Conservation (phyloP, 306 rosid species). For the Malus fusca region DNA sequence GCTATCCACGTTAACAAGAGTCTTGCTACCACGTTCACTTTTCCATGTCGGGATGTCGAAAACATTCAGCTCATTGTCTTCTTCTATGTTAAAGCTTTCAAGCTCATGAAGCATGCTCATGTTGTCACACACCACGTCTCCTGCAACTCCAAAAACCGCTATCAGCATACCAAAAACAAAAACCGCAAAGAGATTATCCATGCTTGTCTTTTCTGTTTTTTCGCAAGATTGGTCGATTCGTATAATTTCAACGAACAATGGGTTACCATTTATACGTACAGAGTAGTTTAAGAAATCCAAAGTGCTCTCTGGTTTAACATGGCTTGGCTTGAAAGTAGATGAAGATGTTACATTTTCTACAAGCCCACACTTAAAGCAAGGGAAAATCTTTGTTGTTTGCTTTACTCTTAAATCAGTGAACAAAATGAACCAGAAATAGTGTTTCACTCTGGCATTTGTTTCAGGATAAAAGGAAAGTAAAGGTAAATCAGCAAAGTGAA, state of each 20-base stretch:
- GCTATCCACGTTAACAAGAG: conserved; percentile 92
- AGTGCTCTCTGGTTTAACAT: conserved; percentile 48
- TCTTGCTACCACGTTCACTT: conserved; percentile 72
- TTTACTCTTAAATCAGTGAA: conserved; percentile 79
- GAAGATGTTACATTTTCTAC: conserved; percentile 66
- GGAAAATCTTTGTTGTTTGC: conserved; percentile 58
- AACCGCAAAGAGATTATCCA: conserved; percentile 53
- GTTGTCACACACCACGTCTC: conserved; percentile 33
- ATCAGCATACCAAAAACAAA: conserved; percentile 47
- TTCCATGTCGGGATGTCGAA: conserved; percentile 63
- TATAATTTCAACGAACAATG: conserved; percentile 46
- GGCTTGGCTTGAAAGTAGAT: conserved; percentile 99
- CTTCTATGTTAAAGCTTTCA: conserved; percentile 43
- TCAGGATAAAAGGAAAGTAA: conserved; percentile 11
- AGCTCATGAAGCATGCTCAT: conserved; percentile 46
- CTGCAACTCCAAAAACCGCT: conserved; percentile 53
- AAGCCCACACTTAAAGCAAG: conserved; percentile 96
- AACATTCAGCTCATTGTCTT: conserved; percentile 39
- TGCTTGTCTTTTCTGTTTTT: conserved; percentile 28
- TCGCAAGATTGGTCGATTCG: conserved; percentile 49
- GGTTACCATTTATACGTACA: conserved; percentile 59
- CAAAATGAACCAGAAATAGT: conserved; percentile 37
- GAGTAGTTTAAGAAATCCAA: conserved; percentile 52
- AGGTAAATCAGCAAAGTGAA: conserved; percentile 11
- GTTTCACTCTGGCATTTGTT: conserved; percentile 17